Base-by-base conservation (phyloP, 2,329 filamentous ascomycete species). In the Mariannaea elegans region DNA sequence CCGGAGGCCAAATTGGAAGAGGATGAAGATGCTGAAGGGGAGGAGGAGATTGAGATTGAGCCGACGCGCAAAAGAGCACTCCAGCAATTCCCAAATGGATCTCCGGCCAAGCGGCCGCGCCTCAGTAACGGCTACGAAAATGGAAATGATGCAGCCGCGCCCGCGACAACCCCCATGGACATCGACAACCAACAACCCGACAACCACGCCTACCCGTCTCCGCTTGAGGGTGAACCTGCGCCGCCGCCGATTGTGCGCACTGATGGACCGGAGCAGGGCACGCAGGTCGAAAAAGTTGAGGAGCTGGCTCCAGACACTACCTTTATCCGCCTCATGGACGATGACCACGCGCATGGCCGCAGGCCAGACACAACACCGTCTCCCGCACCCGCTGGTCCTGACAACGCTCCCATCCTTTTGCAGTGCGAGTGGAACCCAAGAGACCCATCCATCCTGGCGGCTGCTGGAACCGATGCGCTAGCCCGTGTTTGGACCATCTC, bases 341-440 rank as follows among this genome's bases (percentile, higher is more conserved):
- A 81, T 53, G 66, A 71, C 44, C 56, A 69, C 71, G 60, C 67
- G 74, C 65, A 81, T 56, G 64, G 67, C 51, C 59, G 71, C 71
- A 63, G 69, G 74, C 64, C 75, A 71, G 66, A 75, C 71, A 65
- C 69, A 68, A 69, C 75, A 69, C 73, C 76, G 38, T 73, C 76
- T 48, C 69, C 75, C 59, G 76, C 77, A 21, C 76, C 78, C 64
- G 66, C 69, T 56, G 73, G 76, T 61, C 70, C 72, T 63, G 83
- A 86, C 72, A 84, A 82, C 70, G 80, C 81, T 76, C 85, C 87
- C 73, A 82, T 88, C 71, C 78, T 89, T 76, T 81, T 89, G 79
- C 86, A 88, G 76, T 89, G 87, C 82, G 85, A 88, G 81, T 90
- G 86, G 85, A 88, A 85, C 80, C 87, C 87, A 68, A 81, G 75